Percentiles rank a stretch among this genome's conserved stretches.
These are phyloP conservation scores for Chamaecyparis obtusa DNA, from an alignment of 75 land plant genomes.

Conservation along the genomic window DNA sequence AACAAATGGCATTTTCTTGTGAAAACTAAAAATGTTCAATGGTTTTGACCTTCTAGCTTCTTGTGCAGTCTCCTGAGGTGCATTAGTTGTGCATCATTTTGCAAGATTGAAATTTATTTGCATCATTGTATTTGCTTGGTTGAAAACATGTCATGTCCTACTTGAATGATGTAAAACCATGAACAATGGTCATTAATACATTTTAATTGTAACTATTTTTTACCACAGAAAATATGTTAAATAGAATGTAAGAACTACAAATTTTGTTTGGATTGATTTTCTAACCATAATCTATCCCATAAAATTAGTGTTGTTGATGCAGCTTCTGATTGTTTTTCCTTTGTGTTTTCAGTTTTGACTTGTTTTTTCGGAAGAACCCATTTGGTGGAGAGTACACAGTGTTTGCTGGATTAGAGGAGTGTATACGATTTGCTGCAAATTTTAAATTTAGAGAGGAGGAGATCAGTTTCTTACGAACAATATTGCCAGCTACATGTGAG, in stretches of 20 bases:
- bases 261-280: background rate
- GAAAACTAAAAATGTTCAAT: background rate
- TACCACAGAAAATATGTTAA: background rate
- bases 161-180: background rate
- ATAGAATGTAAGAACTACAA: background rate
- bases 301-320: background rate
- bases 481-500: conserved; percentile 79
- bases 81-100: background rate
- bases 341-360: conserved; percentile 72
- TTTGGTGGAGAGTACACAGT: conserved; percentile 97
- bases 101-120: background rate
- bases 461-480: conserved; percentile 49
- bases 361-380: conserved; percentile 84
- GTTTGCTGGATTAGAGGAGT: conserved; percentile 97
- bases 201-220: conserved; percentile 1
- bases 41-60: background rate
- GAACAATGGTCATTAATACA: background rate
- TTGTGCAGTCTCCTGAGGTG: background rate
- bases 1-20: background rate
- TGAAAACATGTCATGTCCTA: background rate
- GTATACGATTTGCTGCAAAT: conserved; percentile 83
- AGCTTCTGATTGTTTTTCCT: background rate
- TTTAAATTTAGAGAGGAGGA: conserved; percentile 75
- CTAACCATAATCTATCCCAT: background rate
- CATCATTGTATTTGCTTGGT: background rate